Percentiles rank a stretch among this genome's conserved stretches.
Evolutionary conservation across 1,284 basidiomycete species (phyloP).

Genomic region (Cryptococcus hybrid): DNA sequence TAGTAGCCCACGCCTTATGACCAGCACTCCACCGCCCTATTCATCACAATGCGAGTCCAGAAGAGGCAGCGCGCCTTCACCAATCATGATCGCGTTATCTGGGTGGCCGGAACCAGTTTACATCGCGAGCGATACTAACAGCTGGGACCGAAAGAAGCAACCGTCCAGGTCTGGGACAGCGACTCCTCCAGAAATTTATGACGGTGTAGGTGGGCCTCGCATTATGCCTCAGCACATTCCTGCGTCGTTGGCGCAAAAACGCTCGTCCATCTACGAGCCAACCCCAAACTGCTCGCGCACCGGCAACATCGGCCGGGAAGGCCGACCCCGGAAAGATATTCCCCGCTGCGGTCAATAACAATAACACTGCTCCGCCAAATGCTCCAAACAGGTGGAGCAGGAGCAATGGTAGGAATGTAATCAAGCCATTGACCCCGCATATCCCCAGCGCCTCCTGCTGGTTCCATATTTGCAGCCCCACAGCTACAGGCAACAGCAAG

Average conservation of each 20-base stretch:
- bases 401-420: no score
- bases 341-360: neutral
- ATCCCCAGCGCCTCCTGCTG: neutral
- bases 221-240: neutral
- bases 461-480: neutral
- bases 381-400: no score
- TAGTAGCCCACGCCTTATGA: no score
- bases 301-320: neutral
- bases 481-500: neutral
- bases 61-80: neutral
- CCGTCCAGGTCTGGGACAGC: neutral
- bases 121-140: constrained; percentile 6
- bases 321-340: neutral
- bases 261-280: neutral
- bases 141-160: neutral
- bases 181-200: constrained; percentile 10
- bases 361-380: no score
- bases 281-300: neutral
- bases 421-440: no score
- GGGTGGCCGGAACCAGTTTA: constrained; percentile 36
- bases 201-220: constrained; percentile 3
- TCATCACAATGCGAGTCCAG: neutral
- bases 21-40: no score
- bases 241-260: neutral
- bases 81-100: constrained; percentile 30